Conservation (phyloP, 1,139 yeast genomes). For the Kodamaea sp. region DNA sequence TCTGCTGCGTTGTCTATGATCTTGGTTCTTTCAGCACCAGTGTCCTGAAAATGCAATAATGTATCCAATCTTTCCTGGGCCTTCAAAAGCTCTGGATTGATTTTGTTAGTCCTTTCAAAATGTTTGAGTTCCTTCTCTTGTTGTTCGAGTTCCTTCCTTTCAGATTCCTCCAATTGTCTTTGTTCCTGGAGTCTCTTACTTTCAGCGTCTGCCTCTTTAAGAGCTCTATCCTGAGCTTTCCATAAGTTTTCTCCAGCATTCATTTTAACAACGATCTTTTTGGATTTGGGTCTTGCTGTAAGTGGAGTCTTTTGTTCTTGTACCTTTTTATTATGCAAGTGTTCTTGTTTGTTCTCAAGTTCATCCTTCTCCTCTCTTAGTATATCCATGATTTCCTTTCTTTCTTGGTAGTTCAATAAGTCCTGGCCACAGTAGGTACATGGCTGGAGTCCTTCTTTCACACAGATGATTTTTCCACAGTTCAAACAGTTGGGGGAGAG, state of each 20-base stretch:
- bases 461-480: constrained; percentile 93
- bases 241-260: constrained; percentile 66
- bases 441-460: constrained; percentile 85
- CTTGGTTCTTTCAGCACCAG: constrained; percentile 85
- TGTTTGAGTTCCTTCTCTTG: constrained; percentile 40
- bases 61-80: constrained; percentile 78
- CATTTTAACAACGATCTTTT: constrained; percentile 52
- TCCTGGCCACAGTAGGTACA: constrained; percentile 82
- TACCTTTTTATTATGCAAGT: constrained; percentile 17
- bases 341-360: constrained; percentile 21
- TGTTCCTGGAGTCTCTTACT: constrained; percentile 23
- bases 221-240: constrained; percentile 66
- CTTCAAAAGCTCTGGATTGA: constrained; percentile 54
- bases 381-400: constrained; percentile 54
- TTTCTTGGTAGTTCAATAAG: constrained; percentile 61
- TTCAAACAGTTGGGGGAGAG: constrained; percentile 90
- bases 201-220: constrained; percentile 51
- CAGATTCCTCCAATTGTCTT: constrained; percentile 31
- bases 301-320: constrained; percentile 20
- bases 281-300: constrained; percentile 24
- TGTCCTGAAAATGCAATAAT: constrained; percentile 75
- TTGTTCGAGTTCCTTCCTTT: constrained; percentile 31
- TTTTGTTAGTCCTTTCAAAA: constrained; percentile 34
- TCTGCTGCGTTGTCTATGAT: constrained; percentile 95
- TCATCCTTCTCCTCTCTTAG: constrained; percentile 51